These are phyloP conservation scores for Didymella segeticola DNA, from an alignment of 2,329 filamentous ascomycete species.

Conservation along the genomic window DNA sequence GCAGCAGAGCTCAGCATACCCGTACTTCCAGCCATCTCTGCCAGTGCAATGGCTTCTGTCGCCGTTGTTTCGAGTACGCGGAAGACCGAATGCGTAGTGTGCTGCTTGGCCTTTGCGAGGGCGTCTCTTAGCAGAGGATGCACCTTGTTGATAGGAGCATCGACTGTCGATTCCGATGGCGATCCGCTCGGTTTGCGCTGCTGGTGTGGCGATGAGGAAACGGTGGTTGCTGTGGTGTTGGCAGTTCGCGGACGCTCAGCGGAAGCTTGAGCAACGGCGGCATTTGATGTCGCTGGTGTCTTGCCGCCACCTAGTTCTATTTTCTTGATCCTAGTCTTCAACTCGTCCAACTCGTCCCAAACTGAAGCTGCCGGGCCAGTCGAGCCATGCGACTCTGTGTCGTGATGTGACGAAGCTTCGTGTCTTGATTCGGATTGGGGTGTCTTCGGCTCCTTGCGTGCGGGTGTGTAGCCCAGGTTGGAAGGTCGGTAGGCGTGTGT, in stretches of 20 bases:
- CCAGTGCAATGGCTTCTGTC: slow-evolving; percentile 79
- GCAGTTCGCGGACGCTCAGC: slow-evolving; percentile 88
- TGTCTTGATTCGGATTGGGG: slow-evolving; percentile 32
- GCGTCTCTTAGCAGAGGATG: slow-evolving; percentile 84
- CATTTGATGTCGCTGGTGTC: slow-evolving; percentile 80
- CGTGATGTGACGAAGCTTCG: slow-evolving; percentile 40
- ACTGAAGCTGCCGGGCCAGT: slow-evolving; percentile 90
- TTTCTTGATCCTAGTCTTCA: slow-evolving; percentile 90
- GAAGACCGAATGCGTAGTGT: slow-evolving; percentile 75
- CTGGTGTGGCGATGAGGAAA: slow-evolving; percentile 87
- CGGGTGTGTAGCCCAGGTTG: slow-evolving; percentile 45
- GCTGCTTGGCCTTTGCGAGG: slow-evolving; percentile 75
- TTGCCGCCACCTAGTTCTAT: slow-evolving; percentile 85
- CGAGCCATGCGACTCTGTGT: slow-evolving; percentile 84
- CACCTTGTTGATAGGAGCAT: slow-evolving; percentile 59
- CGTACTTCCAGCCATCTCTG: slow-evolving; percentile 76
- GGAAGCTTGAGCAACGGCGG: slow-evolving; percentile 68
- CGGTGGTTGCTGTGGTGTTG: slow-evolving; percentile 86
- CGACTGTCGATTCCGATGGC: slow-evolving; percentile 52
- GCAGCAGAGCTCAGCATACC: slow-evolving; percentile 70
- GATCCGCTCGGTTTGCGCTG: slow-evolving; percentile 60
- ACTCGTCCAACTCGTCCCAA: slow-evolving; percentile 95
- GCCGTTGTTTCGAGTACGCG: slow-evolving; percentile 80
- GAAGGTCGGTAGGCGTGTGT: slow-evolving; percentile 43
- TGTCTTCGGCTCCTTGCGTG: slow-evolving; percentile 37